Conservation (phyloP, 768 basidiomycete species). For the Pisolithus tinctorius region DNA sequence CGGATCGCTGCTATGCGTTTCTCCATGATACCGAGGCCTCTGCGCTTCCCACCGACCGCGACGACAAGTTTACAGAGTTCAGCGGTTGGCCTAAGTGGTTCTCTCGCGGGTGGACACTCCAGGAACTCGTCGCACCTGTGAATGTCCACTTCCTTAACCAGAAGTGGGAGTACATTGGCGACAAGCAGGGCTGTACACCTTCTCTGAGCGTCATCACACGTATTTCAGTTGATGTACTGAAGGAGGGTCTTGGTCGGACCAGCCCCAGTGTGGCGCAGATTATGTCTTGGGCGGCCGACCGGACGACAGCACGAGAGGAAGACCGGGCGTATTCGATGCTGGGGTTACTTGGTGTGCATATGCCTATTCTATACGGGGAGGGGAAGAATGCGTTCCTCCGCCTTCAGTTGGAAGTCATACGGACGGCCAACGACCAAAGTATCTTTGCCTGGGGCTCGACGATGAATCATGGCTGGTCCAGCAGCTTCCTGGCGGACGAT, state of each 20-base stretch:
- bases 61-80: background rate
- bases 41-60: background rate
- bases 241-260: background rate
- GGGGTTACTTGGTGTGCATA: background rate
- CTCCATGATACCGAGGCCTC: slow-evolving; percentile 3
- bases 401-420: slow-evolving; percentile 9
- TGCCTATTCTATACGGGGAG: slow-evolving; percentile 1
- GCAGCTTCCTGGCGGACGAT: background rate
- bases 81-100: slow-evolving; percentile 9
- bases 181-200: background rate
- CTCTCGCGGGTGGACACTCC: slow-evolving; percentile 8
- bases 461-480: background rate
- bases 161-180: slow-evolving; percentile 6
- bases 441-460: slow-evolving; percentile 7
- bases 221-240: slow-evolving; percentile 2
- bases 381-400: slow-evolving; percentile 13
- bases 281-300: slow-evolving; percentile 14
- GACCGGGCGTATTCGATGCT: slow-evolving; percentile 6
- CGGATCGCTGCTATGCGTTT: slow-evolving; percentile 12
- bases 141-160: slow-evolving; percentile 9
- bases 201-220: background rate
- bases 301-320: slow-evolving; percentile 11
- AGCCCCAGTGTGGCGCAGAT: slow-evolving; percentile 1
- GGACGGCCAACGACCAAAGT: slow-evolving; percentile 5
- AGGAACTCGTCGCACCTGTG: slow-evolving; percentile 12